These are phyloP conservation scores for Aspergillus sp. DNA, from an alignment of 2,329 filamentous ascomycete species.

Conservation along the genomic window DNA sequence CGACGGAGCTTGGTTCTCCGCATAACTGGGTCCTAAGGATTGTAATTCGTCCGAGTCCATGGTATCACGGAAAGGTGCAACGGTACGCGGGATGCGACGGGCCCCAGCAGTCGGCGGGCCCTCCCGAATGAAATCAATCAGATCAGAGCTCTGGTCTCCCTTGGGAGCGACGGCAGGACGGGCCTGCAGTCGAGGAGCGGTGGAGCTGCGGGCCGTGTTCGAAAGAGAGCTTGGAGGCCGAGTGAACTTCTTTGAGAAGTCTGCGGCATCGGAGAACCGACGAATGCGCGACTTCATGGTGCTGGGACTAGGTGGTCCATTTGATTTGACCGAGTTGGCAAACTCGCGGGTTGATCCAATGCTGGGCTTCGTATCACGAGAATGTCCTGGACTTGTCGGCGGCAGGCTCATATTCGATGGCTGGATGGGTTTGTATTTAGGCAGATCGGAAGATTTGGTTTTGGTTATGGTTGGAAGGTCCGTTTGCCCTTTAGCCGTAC, in stretches of 20 bases:
- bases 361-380: conserved; percentile 71
- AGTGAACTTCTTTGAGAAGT: conserved; percentile 15
- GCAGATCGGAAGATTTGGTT: conserved; percentile 23
- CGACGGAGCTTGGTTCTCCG: conserved; percentile 34
- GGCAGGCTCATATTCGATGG: conserved; percentile 11
- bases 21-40: conserved; percentile 30
- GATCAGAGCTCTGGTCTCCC: conserved; percentile 71
- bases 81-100: conserved; percentile 75
- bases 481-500: conserved; percentile 18
- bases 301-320: conserved; percentile 7
- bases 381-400: conserved; percentile 36
- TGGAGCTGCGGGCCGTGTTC: conserved; percentile 20
- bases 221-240: conserved; percentile 18
- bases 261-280: conserved; percentile 17
- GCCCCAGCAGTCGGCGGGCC: conserved; percentile 68
- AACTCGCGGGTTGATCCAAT: conserved; percentile 76
- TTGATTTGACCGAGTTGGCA: conserved; percentile 79
- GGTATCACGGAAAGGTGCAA: conserved; percentile 80
- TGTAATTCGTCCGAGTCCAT: conserved; percentile 77
- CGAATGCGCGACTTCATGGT: conserved; percentile 13
- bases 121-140: conserved; percentile 93
- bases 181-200: conserved; percentile 60
- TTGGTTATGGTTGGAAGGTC: conserved; percentile 18
- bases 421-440: conserved; percentile 27
- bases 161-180: conserved; percentile 66